phyloP scores from a whole-genome alignment of 2,329 filamentous ascomycete species.

The Ceratocystis papillata region DNA sequence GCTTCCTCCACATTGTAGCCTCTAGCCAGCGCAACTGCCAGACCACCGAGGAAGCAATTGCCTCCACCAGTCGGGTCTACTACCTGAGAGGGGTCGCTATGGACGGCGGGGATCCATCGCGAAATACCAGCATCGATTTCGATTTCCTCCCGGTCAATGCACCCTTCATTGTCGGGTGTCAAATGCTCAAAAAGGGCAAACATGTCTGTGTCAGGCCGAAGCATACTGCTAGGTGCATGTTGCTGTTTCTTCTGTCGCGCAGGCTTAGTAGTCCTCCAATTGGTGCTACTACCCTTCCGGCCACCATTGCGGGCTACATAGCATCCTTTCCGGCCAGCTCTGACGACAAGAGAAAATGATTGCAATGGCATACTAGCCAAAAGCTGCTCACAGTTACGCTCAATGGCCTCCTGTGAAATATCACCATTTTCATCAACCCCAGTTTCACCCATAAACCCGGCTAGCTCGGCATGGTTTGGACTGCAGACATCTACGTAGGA shows the following conservation, averaged over 20 bases:
- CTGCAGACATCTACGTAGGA: conserved; percentile 53
- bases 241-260: neutral
- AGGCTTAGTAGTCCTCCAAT: conserved; percentile 34
- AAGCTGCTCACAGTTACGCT: conserved; percentile 52
- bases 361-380: conserved; percentile 53
- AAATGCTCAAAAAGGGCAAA: conserved; percentile 50
- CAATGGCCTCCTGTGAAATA: conserved; percentile 43
- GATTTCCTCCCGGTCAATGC: conserved; percentile 46
- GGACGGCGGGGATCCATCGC: conserved; percentile 70
- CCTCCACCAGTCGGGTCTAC: conserved; percentile 92
- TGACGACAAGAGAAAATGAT: conserved; percentile 56
- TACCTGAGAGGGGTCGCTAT: conserved; percentile 46
- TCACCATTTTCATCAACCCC: conserved; percentile 46
- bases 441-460: conserved; percentile 62
- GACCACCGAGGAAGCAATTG: conserved; percentile 69
- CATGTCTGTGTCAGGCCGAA: conserved; percentile 53
- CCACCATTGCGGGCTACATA: conserved; percentile 51
- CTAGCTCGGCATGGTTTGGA: conserved; percentile 86
- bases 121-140: conserved; percentile 54
- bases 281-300: conserved; percentile 33
- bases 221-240: conserved; percentile 34
- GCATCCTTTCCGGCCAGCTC: conserved; percentile 62
- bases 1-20: conserved; percentile 56
- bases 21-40: conserved; percentile 48
- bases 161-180: conserved; percentile 43